Evolutionary conservation across 2,329 filamentous ascomycete genomes (phyloP).

Genomic region (Pleomassaria siparia): DNA sequence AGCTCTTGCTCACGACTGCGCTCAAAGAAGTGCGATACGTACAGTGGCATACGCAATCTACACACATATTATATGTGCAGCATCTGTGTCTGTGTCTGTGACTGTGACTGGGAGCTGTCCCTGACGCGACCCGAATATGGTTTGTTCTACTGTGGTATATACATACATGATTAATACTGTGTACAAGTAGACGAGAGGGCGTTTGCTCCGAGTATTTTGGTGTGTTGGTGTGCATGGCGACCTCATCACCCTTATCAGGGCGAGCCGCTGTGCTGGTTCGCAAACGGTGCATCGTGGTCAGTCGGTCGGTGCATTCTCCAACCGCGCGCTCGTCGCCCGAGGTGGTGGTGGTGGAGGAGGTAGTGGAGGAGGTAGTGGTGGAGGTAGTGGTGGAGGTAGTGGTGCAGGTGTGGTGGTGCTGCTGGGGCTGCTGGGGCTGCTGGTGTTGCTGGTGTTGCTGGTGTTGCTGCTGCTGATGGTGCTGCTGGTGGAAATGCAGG

Average conservation of each 20-base stretch:
- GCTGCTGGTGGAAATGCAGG: too few species aligned
- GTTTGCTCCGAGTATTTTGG: neutral
- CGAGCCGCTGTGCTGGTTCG: slow-evolving; percentile 11
- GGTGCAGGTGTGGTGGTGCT: too few species aligned
- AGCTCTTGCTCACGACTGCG: neutral
- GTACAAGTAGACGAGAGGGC: neutral
- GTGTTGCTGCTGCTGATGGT: too few species aligned
- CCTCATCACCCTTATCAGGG: neutral
- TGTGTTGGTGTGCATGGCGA: neutral
- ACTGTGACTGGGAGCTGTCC: neutral
- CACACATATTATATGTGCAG: neutral
- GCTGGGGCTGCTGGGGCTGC: too few species aligned
- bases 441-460: too few species aligned
- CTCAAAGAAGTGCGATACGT: neutral
- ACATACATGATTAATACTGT: neutral
- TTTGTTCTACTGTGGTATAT: too few species aligned
- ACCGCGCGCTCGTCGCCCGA: slow-evolving; percentile 6
- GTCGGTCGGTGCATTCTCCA: neutral
- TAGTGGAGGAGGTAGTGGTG: too few species aligned
- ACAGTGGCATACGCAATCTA: neutral
- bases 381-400: too few species aligned
- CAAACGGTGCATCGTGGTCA: slow-evolving; percentile 2
- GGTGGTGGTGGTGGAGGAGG: slow-evolving; percentile 2
- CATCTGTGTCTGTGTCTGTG: neutral
- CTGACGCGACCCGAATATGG: neutral